Evolutionary conservation across 2,329 filamentous ascomycete species (phyloP), one percentile per base, ranked within the genome.

Genomic region (Botryosphaeria dothidea): DNA sequence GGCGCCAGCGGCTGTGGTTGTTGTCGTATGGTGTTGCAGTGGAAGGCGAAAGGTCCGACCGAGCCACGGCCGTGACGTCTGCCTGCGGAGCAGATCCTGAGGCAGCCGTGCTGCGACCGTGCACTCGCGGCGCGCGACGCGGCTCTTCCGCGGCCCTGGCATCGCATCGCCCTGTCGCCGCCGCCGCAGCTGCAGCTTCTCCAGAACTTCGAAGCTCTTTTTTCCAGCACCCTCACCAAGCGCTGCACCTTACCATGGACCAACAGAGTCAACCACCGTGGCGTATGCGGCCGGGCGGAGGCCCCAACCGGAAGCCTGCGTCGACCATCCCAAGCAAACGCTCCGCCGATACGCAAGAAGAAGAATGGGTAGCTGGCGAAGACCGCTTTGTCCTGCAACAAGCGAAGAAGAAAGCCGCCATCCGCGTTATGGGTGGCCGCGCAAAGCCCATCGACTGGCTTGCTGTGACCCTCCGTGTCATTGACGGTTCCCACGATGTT

Each of bases 331-430:
- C 73, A 4, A 65, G 73, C 66, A 83, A 83, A 70, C 79, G 81
- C 46, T 76, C 78, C 17, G 78, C 78, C 19, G 80, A 82, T 66
- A 80, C 79, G 38, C 78, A 81, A 67, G 82, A 84, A 70, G 80
- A 80, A 65, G 81, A 81, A 23, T 99, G 95, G 84, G 92, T 98
- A 21, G 92, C 94, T 61, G 92, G 96, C 71, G 95, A 99, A 78
- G 95, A 99, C 81, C 89, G 90, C 69, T 99, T 99, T 74, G 95
- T 98, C 65, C 82, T 99, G 73, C 93, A 93, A 78, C 95, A 99
- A 80, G 91, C 94, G 52, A 99, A 98, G 84, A 98, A 96, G 83
- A 98, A 97, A 82, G 94, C 95, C 46, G 92, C 93, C 69, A 96
- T 99, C 70, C 90, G 95, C 45, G 93, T 98, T 51, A 92, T 93